A percentile compares a stretch with the other conserved stretches of the same genome.
phyloP scores from a whole-genome alignment of 2,329 filamentous ascomycete genomes.

The Geoglossum cookeanum region DNA sequence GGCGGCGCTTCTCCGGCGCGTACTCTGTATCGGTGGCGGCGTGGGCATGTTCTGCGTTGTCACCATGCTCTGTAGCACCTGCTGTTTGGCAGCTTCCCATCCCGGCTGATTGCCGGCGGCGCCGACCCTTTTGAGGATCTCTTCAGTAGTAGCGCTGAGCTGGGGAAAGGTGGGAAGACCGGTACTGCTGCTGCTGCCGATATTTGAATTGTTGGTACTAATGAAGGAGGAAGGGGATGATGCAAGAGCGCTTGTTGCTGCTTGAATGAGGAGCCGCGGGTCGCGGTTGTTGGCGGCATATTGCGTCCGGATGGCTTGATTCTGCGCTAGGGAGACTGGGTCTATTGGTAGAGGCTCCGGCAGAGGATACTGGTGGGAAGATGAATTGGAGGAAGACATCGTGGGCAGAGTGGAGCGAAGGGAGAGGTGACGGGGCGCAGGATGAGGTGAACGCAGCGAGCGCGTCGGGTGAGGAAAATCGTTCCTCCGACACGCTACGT shows the following conservation, averaged over 20 bases:
- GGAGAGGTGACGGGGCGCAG: neutral
- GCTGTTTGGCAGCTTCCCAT: conserved; percentile 27
- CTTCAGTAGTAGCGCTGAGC: conserved; percentile 22
- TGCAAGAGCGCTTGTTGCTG: neutral
- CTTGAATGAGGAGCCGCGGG: neutral
- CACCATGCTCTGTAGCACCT: conserved; percentile 25
- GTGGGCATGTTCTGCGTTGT: conserved; percentile 25
- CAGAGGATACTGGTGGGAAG: neutral
- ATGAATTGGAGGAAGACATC: conserved; percentile 2
- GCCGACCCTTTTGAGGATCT: conserved; percentile 21
- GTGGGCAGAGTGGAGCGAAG: neutral
- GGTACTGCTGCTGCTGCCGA: neutral
- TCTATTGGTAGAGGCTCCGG: neutral
- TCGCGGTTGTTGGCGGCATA: neutral
- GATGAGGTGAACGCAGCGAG: neutral
- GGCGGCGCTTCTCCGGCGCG: conserved; percentile 5
- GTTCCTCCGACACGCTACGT: neutral
- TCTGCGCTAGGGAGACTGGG: neutral
- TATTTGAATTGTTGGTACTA: neutral
- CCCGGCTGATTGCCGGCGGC: conserved; percentile 20
- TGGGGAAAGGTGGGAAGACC: conserved; percentile 2
- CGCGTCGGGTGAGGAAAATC: neutral
- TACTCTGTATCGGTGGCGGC: conserved; percentile 16
- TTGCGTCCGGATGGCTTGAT: neutral
- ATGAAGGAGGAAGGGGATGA: neutral